These are phyloP conservation scores for Aspergillus sp. DNA, from an alignment of 2,329 filamentous ascomycete genomes.

Conservation along the genomic window DNA sequence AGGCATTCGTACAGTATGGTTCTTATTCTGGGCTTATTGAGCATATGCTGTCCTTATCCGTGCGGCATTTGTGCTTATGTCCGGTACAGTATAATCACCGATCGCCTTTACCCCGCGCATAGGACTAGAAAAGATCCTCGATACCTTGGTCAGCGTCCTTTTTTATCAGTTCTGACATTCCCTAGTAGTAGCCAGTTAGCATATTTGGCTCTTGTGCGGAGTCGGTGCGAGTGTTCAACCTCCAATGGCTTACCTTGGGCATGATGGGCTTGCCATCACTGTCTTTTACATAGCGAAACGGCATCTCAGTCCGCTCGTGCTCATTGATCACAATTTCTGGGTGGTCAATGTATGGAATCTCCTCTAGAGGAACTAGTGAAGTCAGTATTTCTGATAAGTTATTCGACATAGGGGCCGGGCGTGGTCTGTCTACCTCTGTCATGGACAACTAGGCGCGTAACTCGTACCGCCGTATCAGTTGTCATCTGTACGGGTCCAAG, in stretches of 20 bases:
- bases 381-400: constrained; percentile 9
- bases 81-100: background rate
- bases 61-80: background rate
- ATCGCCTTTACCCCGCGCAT: background rate
- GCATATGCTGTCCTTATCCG: background rate
- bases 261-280: constrained; percentile 78
- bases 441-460: constrained; percentile 85
- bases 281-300: constrained; percentile 88
- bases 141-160: constrained; percentile 92
- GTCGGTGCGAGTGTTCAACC: background rate
- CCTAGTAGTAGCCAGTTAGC: constrained; percentile 52
- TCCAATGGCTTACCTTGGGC: constrained; percentile 70
- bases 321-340: constrained; percentile 88
- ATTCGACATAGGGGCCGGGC: background rate
- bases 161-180: constrained; percentile 91
- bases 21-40: constrained; percentile 1
- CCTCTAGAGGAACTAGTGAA: constrained; percentile 66
- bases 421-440: constrained; percentile 62
- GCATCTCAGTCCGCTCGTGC: constrained; percentile 95
- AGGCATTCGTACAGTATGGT: background rate
- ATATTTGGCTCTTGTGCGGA: constrained; percentile 4
- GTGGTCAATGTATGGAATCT: constrained; percentile 81
- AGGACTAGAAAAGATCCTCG: constrained; percentile 70
- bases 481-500: constrained; percentile 97
- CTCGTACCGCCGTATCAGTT: constrained; percentile 92